Evolutionary conservation across 805 yeast species (phyloP).

Genomic region (Candida yuanshanica): DNA sequence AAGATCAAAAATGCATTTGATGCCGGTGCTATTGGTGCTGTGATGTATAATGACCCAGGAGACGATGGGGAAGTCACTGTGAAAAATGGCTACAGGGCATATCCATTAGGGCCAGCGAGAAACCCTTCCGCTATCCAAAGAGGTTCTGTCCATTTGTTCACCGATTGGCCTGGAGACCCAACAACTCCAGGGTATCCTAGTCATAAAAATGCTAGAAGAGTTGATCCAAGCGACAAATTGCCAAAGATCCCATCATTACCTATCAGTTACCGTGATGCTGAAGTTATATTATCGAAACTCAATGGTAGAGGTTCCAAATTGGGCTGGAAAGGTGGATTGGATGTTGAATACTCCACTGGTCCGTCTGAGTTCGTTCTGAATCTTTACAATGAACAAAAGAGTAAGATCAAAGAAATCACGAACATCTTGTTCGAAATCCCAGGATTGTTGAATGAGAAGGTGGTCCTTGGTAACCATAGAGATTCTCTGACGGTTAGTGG

Average conservation of each 20-base stretch:
- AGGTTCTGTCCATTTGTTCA: constrained; percentile 52
- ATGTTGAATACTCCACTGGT: constrained; percentile 41
- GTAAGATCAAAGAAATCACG: constrained; percentile 37
- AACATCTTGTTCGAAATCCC: constrained; percentile 51
- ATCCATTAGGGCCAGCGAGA: constrained; percentile 64
- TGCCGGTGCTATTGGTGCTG: constrained; percentile 57
- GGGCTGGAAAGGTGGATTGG: constrained; percentile 35
- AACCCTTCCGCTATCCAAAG: constrained; percentile 56
- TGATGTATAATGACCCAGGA: constrained; percentile 45
- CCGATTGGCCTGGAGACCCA: constrained; percentile 70
- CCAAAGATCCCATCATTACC: constrained; percentile 54
- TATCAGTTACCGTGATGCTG: constrained; percentile 37
- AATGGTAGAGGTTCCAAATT: constrained; percentile 32
- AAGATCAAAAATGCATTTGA: constrained; percentile 58
- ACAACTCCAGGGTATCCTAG: constrained; percentile 72
- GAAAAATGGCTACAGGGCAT: constrained; percentile 48
- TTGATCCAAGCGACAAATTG: constrained; percentile 35
- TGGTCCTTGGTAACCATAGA: constrained; percentile 51
- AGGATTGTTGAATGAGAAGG: constrained; percentile 49
- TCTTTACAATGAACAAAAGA: constrained; percentile 37
- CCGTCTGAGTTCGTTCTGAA: constrained; percentile 36
- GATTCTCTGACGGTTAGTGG: constrained; percentile 48
- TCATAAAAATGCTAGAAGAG: constrained; percentile 34
- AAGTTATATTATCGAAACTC: constrained; percentile 34
- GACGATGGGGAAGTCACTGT: constrained; percentile 56